Evolutionary conservation across 495 filamentous ascomycete genomes (phyloP), one percentile per base, ranked within the genome.

Genomic region (Trichocladium uniseriatum): DNA sequence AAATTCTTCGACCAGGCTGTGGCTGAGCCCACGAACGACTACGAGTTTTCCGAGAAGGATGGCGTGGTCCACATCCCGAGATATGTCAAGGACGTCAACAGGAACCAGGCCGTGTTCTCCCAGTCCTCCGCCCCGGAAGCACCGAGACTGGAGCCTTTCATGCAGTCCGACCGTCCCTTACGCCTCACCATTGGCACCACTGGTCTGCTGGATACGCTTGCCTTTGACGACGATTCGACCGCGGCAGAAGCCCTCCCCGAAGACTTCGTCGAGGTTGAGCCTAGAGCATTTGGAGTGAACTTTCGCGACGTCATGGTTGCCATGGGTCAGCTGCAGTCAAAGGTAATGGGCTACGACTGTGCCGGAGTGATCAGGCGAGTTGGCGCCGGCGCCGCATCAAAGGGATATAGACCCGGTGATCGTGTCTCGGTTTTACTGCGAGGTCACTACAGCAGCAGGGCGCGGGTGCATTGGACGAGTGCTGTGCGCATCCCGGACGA

Each of bases 231-330:
- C 31, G 64, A 65, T 46, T 35, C 44, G 8, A 55, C 37, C 6
- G 56, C 53, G 8, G 14, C 43, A 0, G 57, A 48, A 2, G 38
- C 51, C 7, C 46, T 68, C 0, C 55, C 52, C 29, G 45, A 55
- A 2, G 55, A 66, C 42, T 57, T 52, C 6, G 58, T 76, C 6
- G 69, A 77, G 41, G 54, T 77, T 13, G 57, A 67, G 38, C 62
- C 70, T 2, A 58, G 54, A 13, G 70, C 69, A 6, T 58, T 64
- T 31, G 72, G 71, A 10, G 43, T 76, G n/a, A 71, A 66, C 51
- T 69, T 66, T 38, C 59, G 62, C 14, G 72, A 81, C 36, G 62
- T 80, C 6, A 72, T 79, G 52, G 68, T 72, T 1, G 68, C 72
- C 2, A 69, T 80, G 65, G 78, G 77, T 1, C 61, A 69, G 29